These are phyloP conservation scores for Rhizopogon vulgaris DNA, from an alignment of 768 basidiomycete genomes.

Conservation along the genomic window DNA sequence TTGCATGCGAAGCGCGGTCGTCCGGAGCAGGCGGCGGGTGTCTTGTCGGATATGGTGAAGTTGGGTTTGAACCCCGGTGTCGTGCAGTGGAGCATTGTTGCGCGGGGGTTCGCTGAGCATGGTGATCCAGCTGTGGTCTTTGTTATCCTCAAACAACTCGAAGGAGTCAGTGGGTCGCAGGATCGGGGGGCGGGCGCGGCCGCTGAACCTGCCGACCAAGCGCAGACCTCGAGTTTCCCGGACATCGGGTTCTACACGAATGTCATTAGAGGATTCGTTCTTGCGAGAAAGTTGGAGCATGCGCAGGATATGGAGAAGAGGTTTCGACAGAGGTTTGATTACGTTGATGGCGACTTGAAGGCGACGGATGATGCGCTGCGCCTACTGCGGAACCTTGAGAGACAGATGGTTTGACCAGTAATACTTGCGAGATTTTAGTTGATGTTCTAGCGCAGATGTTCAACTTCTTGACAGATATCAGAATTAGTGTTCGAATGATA, in stretches of 20 bases:
- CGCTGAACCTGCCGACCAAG: background rate
- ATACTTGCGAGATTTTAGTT: background rate
- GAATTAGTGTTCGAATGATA: no score
- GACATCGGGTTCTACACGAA: conserved; percentile 30
- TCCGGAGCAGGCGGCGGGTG: conserved; percentile 26
- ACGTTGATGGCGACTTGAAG: conserved; percentile 17
- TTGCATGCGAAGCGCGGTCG: conserved; percentile 28
- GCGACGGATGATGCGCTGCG: conserved; percentile 18
- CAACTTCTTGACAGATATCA: background rate
- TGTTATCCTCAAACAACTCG: conserved; percentile 37
- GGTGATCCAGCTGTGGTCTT: conserved; percentile 33
- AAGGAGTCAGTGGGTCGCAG: conserved; percentile 12
- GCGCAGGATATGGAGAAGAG: conserved; percentile 27
- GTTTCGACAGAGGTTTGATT: conserved; percentile 14
- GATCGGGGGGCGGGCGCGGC: background rate
- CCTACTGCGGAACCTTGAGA: conserved; percentile 16
- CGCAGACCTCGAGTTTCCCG: no score
- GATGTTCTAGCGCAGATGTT: background rate
- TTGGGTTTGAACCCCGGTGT: conserved; percentile 39
- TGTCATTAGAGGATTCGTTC: conserved; percentile 32
- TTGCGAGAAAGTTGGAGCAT: conserved; percentile 19
- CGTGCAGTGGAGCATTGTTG: conserved; percentile 46
- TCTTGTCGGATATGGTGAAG: conserved; percentile 49
- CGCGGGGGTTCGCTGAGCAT: conserved; percentile 36
- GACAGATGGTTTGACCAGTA: background rate